A percentile compares a stretch with the other conserved stretches of the same genome.
These are phyloP conservation scores for Podaxis pistillaris DNA, from an alignment of 768 basidiomycete species.

Conservation along the genomic window DNA sequence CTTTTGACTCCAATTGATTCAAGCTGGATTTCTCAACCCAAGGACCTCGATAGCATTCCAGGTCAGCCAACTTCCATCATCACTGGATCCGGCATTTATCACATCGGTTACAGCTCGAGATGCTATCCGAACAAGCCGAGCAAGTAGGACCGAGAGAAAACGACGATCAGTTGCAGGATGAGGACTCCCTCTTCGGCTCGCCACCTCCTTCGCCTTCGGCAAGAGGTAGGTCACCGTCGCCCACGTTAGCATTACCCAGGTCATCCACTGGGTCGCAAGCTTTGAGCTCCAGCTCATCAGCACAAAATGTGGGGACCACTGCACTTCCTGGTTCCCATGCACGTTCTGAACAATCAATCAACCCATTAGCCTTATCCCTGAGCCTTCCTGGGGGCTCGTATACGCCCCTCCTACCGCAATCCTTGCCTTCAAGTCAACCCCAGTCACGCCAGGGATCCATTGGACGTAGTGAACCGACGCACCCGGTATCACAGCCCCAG, in stretches of 20 bases:
- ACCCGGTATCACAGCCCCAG: constrained; percentile 18
- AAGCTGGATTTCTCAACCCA: neutral
- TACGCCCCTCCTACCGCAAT: constrained; percentile 34
- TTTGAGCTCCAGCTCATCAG: constrained; percentile 30
- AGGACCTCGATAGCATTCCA: constrained; percentile 1
- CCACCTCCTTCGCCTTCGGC: constrained; percentile 62
- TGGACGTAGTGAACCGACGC: constrained; percentile 3
- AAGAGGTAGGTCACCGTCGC: constrained; percentile 75
- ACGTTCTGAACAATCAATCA: constrained; percentile 82
- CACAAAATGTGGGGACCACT: constrained; percentile 96
- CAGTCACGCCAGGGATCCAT: constrained; percentile 13
- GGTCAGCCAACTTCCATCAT: neutral
- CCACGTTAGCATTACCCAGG: constrained; percentile 56
- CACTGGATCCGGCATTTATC: neutral
- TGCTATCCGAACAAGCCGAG: constrained; percentile 4
- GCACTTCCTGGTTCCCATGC: constrained; percentile 95
- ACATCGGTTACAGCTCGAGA: neutral
- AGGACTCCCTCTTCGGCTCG: constrained; percentile 81
- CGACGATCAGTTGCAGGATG: constrained; percentile 38
- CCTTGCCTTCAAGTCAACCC: constrained; percentile 6
- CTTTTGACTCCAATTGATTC: neutral
- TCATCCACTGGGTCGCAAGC: neutral
- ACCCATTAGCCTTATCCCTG: constrained; percentile 72
- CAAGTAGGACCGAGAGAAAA: neutral
- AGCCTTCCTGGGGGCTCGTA: constrained; percentile 37